Evolutionary conservation across 2,329 filamentous ascomycete species (phyloP), one percentile per base, ranked within the genome.

Genomic region (Penicillium brevicompactum): DNA sequence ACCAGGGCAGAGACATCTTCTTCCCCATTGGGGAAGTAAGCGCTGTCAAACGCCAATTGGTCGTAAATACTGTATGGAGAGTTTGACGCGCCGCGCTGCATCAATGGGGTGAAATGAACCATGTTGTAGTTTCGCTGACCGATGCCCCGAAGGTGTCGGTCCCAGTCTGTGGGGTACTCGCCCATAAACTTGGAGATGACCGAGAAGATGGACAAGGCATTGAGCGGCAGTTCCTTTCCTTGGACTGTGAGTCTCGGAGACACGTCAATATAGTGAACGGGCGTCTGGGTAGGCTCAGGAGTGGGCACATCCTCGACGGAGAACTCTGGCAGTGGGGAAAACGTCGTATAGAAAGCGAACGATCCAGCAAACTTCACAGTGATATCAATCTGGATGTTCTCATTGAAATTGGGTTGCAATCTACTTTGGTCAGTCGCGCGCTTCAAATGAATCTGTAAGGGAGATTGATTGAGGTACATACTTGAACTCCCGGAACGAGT

Each of bases 151-250:
- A 99, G 78, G 72, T 97, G 93, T 49, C 86, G 88, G 70, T 97
- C 86, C 92, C 93, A 99, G 67, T 96, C 90, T 14, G 81, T 81
- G 0, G 93, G 91, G 70, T 94, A 96, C 69, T 88, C 87, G 59
- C 94, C 94, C 91, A 99, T 95, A 77, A 97, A 97, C 76, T 99
- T 99, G 70, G 93, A 97, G 60, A 99, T 90, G 53, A 93, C 83
- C 10, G 94, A 97, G 76, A 97, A 96, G 62, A 97, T 84, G 13
- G 91, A 95, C 47, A 99, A 80, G 1, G 93, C 91, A 63, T 94
- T 87, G 65, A 97, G 81, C 1, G 94, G 92, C 65, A 99, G 76
- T 9, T 86, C 84, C 45, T 85, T 80, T 52, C 87, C 87, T 51
- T 91, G 87, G 54, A 97, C 83, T 10, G 82, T 85, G 63, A 99